phyloP scores from a whole-genome alignment of 2,329 filamentous ascomycete genomes.

The Akanthomyces muscarius region DNA sequence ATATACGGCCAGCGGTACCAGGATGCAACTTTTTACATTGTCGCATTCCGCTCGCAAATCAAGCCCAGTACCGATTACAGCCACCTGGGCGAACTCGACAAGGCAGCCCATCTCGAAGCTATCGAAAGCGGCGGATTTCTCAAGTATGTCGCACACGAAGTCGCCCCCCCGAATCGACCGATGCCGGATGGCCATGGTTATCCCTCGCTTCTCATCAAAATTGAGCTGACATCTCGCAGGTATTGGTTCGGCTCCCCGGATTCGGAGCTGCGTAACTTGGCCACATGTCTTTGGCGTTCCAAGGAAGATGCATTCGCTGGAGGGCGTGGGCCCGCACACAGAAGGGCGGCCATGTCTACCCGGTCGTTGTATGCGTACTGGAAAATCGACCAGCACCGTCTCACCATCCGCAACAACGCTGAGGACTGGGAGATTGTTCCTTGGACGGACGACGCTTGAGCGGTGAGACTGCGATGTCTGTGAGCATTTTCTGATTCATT shows the following conservation, averaged over 20 bases:
- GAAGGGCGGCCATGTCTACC: conserved; percentile 61
- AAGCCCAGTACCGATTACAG: conserved; percentile 62
- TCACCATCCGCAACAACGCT: conserved; percentile 64
- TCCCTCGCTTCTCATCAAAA: neutral
- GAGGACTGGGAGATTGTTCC: conserved; percentile 59
- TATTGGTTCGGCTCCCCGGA: conserved; percentile 87
- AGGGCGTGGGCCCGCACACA: conserved; percentile 56
- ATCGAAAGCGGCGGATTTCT: conserved; percentile 74
- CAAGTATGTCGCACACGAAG: conserved; percentile 51
- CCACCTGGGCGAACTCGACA: conserved; percentile 69
- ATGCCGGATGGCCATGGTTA: neutral
- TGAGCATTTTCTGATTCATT: conserved; percentile 10
- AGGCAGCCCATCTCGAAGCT: conserved; percentile 75
- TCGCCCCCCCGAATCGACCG: neutral
- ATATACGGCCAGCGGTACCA: conserved; percentile 51
- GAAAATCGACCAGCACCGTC: conserved; percentile 64
- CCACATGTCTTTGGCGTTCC: conserved; percentile 69
- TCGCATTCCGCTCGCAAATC: conserved; percentile 75
- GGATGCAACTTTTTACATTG: conserved; percentile 70
- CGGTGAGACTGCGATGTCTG: conserved; percentile 14
- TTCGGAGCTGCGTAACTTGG: conserved; percentile 68
- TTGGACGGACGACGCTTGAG: conserved; percentile 41
- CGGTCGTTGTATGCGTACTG: conserved; percentile 63
- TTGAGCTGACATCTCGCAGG: conserved; percentile 33
- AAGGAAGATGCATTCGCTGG: conserved; percentile 56